Conservation (phyloP, 176 grass and related monocot species). For the Zoysia pacifica region DNA sequence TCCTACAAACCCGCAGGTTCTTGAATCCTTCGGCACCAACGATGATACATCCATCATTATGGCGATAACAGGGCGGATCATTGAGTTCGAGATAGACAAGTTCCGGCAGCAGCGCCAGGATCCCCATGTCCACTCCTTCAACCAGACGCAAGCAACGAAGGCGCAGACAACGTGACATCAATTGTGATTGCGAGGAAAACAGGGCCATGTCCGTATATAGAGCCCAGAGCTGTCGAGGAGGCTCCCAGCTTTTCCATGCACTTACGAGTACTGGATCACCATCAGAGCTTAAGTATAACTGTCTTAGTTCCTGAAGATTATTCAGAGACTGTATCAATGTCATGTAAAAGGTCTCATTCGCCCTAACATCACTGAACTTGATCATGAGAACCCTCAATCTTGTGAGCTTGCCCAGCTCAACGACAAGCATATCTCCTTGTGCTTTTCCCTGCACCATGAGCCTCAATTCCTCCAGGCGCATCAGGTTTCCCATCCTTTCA, state of each 20-base stretch:
- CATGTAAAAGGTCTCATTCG: neutral
- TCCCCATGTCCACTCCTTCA: neutral
- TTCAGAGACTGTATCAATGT: neutral
- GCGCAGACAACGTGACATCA: neutral
- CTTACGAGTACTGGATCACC: neutral
- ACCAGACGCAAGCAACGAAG: fast-evolving
- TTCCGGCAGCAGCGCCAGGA: neutral
- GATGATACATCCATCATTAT: neutral
- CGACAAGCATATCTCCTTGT: too few species aligned
- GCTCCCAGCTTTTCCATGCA: neutral
- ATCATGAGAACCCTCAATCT: neutral
- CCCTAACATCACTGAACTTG: fast-evolving
- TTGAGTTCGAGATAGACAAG: neutral
- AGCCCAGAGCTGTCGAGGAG: neutral
- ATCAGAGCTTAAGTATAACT: neutral
- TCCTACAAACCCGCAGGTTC: neutral
- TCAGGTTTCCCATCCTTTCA: neutral
- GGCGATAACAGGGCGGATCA: too few species aligned
- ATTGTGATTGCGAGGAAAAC: neutral
- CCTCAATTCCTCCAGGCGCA: neutral
- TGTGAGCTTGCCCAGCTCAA: neutral
- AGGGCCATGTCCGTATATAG: too few species aligned
- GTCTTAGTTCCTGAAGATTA: neutral
- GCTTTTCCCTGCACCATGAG: neutral
- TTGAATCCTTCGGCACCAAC: neutral